Evolutionary conservation across 768 basidiomycete genomes (phyloP), one percentile per base, ranked within the genome.

Genomic region (Mycena leptocephala): DNA sequence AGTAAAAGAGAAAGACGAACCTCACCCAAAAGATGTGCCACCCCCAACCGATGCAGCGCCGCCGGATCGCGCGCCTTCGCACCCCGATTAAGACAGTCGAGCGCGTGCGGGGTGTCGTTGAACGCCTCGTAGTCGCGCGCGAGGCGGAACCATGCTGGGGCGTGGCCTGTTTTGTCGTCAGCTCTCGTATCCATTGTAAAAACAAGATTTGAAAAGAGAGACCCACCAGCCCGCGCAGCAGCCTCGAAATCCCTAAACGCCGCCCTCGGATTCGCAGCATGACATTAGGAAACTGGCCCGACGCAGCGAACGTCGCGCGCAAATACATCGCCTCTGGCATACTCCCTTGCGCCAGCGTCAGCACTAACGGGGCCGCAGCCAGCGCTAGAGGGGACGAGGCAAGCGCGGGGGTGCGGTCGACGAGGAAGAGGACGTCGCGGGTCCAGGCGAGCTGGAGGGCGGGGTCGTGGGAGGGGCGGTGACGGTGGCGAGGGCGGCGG

Each of bases 211-310:
- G n/a, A n/a, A n/a, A n/a, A n/a, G n/a, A n/a, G n/a, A n/a, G n/a
- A n/a, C n/a, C n/a, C n/a, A n/a, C n/a, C n/a, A n/a, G 43, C 91
- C 33, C 95, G 88, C 0, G 97, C 97, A 2, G 96, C 93, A 2
- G 88, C 86, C 82, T 99, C 97, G 80, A 95, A 98, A 81, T 97
- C 96, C 28, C 96, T 89, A 86, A 99, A 99, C 2, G 98, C 97
- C 9, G 89, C 81, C 6, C 95, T 89, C 2, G 94, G 94, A 80
- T 95, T 95, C 72, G 90, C 0, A 87, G 87, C 26, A 95, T 79
- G 75, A 90, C 87, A 14, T 92, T 89, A 0, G 95, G 95, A 83
- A 92, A 94, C 6, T 91, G 88, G 11, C 97, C 97, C 0, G 92
- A 92, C 0, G 94, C 87, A 3, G 91, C 89, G n/a, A 98, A 88